Evolutionary conservation across 1,284 basidiomycete species (phyloP), one percentile per base, ranked within the genome.

Genomic region (Afroboletus lepidellus): DNA sequence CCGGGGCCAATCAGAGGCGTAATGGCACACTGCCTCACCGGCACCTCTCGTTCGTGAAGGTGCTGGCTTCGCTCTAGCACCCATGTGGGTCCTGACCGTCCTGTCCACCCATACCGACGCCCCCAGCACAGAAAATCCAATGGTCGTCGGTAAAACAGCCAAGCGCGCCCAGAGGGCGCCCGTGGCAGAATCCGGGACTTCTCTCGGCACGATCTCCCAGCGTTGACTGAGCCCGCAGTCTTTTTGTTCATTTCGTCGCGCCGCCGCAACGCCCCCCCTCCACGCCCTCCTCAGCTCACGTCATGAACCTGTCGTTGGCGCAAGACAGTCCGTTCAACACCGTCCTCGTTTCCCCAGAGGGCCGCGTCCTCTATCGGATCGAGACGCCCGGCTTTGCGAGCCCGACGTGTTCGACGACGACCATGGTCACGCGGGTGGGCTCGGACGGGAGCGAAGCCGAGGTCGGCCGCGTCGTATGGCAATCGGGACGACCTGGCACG

Each of bases 161-260:
- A 53, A 16, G 46, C 48, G 51, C 41, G 41, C 37, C 46, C 37
- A 51, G 16, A 21, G 50, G 59, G 56, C 67, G 67, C 63, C 46
- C 69, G 69, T 70, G 65, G 69, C 58, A 70, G 59, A 67, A 66
- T 66, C 60, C 55, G 57, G 30, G 46, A 13, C 65, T 69, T 67
- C 57, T 61, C 67, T 69, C 57, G 65, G 67, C 65, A 53, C 55
- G 50, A 37, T 47, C 60, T 63, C 55, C 51, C 60, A 62, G 52
- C 51, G 21, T 41, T 45, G 51, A 42, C 41, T 59, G 58, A 48
- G 18, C 27, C 51, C 51, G 32, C 46, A 44, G 33, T 37, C 37
- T 11, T 21, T 38, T 13, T 23, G 8, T 41, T 56, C 50, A 51
- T 57, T 41, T 23, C 45, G n/a, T 50, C 54, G 46, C 41, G 48